These are phyloP conservation scores for Tulasnella sp. DNA, from an alignment of 768 basidiomycete genomes.

Conservation along the genomic window DNA sequence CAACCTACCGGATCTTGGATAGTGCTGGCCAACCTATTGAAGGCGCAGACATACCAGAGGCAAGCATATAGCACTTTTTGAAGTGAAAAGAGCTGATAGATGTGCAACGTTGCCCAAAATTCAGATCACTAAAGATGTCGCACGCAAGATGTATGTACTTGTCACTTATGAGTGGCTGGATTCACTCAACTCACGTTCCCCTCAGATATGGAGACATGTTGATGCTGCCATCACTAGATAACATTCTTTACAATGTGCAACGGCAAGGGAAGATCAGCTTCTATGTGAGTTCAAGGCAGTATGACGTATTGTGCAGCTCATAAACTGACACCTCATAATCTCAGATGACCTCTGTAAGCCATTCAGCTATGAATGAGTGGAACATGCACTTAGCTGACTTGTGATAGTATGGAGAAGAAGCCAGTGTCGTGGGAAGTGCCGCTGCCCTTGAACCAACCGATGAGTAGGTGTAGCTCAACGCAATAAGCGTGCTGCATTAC, in stretches of 20 bases:
- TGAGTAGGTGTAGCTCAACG: slow-evolving; percentile 43
- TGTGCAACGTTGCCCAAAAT: no score
- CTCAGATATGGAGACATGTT: slow-evolving; percentile 36
- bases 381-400: background rate
- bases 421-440: slow-evolving; percentile 76
- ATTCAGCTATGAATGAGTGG: background rate
- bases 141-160: slow-evolving; percentile 42
- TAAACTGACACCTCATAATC: background rate
- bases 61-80: slow-evolving; percentile 24
- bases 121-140: slow-evolving; percentile 56
- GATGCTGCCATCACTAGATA: slow-evolving; percentile 72
- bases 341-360: slow-evolving; percentile 71
- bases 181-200: background rate
- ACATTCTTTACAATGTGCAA: slow-evolving; percentile 80
- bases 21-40: slow-evolving; percentile 60
- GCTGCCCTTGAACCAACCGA: slow-evolving; percentile 72
- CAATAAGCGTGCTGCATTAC: no score
- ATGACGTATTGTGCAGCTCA: background rate
- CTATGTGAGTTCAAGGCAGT: slow-evolving; percentile 42
- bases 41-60: slow-evolving; percentile 65
- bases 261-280: slow-evolving; percentile 88
- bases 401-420: slow-evolving; percentile 74
- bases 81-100: background rate
- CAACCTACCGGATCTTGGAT: slow-evolving; percentile 78
- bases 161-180: background rate